These are phyloP conservation scores for Gentiana straminea DNA, from an alignment of 257 asterid species.

Conservation along the genomic window DNA sequence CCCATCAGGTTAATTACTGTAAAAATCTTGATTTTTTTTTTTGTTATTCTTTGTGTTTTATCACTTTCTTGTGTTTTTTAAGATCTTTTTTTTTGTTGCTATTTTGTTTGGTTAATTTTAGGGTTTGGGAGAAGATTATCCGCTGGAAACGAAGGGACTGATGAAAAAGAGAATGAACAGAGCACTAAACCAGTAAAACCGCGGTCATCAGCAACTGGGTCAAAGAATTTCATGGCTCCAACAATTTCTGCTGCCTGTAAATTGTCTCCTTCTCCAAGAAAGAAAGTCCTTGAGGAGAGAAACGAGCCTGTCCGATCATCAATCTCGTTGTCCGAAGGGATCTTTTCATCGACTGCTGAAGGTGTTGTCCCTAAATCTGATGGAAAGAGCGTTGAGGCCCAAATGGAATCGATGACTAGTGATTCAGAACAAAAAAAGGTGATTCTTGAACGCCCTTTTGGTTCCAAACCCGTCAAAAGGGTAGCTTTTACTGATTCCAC, in stretches of 20 bases:
- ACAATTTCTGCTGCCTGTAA: conserved; percentile 94
- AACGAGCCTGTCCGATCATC: conserved; percentile 72
- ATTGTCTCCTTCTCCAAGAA: conserved; percentile 73
- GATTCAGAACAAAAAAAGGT: conserved; percentile 1
- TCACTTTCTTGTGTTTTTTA: conserved; percentile 1
- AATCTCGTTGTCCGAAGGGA: conserved; percentile 57
- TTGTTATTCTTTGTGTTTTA: conserved; percentile 1
- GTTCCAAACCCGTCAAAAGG: conserved; percentile 31
- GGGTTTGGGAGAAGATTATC: conserved; percentile 40
- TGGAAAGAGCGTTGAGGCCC: conserved; percentile 8
- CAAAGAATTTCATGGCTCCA: conserved; percentile 86
- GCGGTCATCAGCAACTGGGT: conserved; percentile 43
- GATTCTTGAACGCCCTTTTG: conserved; percentile 25
- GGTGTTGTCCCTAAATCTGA: conserved; percentile 15
- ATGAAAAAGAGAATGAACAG: conserved; percentile 61
- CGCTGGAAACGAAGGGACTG: conserved; percentile 19
- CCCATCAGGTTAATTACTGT: conserved; percentile 48
- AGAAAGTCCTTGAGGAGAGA: conserved; percentile 74
- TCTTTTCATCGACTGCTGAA: conserved; percentile 26
- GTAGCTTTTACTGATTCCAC: conserved; percentile 42
- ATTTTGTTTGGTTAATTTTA: conserved; percentile 8
- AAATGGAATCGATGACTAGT: conserved; percentile 8
- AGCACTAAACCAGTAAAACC: conserved; percentile 25
- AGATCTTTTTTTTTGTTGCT: neutral
- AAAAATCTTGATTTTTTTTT: neutral